phyloP scores from a whole-genome alignment of 441 rosid species.

The Dalechampia spathulata region DNA sequence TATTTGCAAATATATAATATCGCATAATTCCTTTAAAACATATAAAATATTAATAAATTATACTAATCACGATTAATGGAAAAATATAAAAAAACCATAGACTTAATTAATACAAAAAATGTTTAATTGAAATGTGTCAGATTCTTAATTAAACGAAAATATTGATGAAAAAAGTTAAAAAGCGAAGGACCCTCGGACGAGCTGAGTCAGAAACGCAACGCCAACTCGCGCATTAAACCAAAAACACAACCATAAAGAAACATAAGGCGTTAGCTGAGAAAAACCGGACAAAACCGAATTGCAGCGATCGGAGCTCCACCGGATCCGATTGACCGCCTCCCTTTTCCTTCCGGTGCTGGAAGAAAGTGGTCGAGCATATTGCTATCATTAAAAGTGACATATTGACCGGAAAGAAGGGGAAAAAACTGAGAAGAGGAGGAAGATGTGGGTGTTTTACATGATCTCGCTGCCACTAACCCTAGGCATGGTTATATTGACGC shows the following conservation, averaged over 20 bases:
- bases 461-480: slow-evolving; percentile 94
- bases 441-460: slow-evolving; percentile 97
- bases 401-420: background rate
- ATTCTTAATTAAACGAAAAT: too few species aligned
- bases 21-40: too few species aligned
- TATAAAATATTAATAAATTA: too few species aligned
- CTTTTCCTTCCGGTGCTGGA: background rate
- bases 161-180: too few species aligned
- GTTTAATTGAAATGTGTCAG: too few species aligned
- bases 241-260: background rate
- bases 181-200: too few species aligned
- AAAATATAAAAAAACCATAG: too few species aligned
- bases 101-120: too few species aligned
- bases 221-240: background rate
- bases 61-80: too few species aligned
- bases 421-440: background rate
- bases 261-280: background rate
- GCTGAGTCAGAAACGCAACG: background rate
- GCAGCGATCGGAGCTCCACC: slow-evolving; percentile 7
- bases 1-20: too few species aligned
- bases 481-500: slow-evolving; percentile 78
- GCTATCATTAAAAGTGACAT: too few species aligned
- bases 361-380: too few species aligned
- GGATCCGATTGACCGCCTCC: slow-evolving; percentile 15
- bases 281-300: background rate